A percentile compares a stretch with the other conserved stretches of the same genome.
Conservation (phyloP, 2,329 filamentous ascomycete genomes). For the Arachnomyces sp. region DNA sequence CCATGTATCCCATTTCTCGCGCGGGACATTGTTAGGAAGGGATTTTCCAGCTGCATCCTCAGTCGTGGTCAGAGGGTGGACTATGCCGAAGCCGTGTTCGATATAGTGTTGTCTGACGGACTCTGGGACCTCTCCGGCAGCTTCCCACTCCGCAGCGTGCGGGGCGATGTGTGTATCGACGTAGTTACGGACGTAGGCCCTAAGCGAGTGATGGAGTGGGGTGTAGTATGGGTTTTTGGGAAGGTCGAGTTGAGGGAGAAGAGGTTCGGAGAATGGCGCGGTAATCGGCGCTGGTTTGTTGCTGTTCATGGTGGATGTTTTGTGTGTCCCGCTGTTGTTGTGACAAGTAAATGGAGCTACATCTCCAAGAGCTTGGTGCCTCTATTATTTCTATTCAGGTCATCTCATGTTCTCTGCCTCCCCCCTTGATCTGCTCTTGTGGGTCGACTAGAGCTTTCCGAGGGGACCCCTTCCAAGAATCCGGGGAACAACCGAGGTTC, state of each 20-base stretch:
- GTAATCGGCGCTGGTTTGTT: neutral
- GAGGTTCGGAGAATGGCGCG: slow-evolving; percentile 31
- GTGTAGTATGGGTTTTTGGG: slow-evolving; percentile 50
- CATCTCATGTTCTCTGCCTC: too few species aligned
- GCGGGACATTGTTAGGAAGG: slow-evolving; percentile 39
- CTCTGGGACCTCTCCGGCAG: slow-evolving; percentile 43
- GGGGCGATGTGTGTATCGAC: slow-evolving; percentile 52
- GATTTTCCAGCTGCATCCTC: slow-evolving; percentile 33
- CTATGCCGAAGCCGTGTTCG: slow-evolving; percentile 32
- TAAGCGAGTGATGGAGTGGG: slow-evolving; percentile 51
- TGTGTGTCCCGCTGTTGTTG: too few species aligned
- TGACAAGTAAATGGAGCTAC: too few species aligned
- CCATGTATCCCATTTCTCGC: slow-evolving; percentile 48
- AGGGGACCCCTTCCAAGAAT: too few species aligned
- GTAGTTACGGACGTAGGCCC: slow-evolving; percentile 49
- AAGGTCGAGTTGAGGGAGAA: slow-evolving; percentile 39
- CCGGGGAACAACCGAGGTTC: too few species aligned
- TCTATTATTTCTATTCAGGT: too few species aligned
- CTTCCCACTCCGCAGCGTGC: slow-evolving; percentile 56
- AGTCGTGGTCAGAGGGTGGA: slow-evolving; percentile 28
- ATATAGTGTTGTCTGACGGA: slow-evolving; percentile 31
- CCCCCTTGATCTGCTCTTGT: too few species aligned
- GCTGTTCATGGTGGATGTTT: neutral
- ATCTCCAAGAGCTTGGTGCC: too few species aligned
- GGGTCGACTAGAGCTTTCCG: too few species aligned